A percentile compares a stretch with the other conserved stretches of the same genome.
These are phyloP conservation scores for Annulohypoxylon bovei DNA, from an alignment of 495 filamentous ascomycete genomes.

Conservation along the genomic window DNA sequence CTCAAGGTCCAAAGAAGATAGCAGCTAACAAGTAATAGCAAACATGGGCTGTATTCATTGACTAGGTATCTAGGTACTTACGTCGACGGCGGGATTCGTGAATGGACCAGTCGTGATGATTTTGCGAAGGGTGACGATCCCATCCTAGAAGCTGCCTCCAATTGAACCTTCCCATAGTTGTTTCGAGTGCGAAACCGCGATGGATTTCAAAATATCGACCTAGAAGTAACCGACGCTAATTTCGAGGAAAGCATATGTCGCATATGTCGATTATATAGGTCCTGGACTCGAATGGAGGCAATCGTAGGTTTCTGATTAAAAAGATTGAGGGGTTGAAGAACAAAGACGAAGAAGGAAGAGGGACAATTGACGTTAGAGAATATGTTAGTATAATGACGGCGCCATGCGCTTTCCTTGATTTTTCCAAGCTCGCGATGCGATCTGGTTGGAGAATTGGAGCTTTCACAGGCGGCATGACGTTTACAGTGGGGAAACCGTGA, in stretches of 20 bases:
- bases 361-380: background rate
- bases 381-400: background rate
- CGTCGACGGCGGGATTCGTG: slow-evolving; percentile 52
- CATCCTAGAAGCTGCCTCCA: slow-evolving; percentile 56
- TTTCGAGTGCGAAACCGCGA: background rate
- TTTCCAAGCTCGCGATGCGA: slow-evolving; percentile 7
- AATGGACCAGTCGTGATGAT: slow-evolving; percentile 51
- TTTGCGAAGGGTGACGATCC: slow-evolving; percentile 49
- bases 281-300: background rate
- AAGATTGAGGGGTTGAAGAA: background rate
- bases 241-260: slow-evolving; percentile 6
- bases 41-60: background rate
- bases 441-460: slow-evolving; percentile 32
- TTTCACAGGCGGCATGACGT: slow-evolving; percentile 16
- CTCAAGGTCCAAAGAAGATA: background rate
- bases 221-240: background rate
- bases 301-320: background rate
- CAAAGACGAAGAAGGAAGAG: background rate
- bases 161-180: slow-evolving; percentile 44
- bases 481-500: background rate
- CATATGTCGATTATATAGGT: background rate
- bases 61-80: slow-evolving; percentile 41
- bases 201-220: background rate
- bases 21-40: background rate
- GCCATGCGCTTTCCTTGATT: slow-evolving; percentile 22